Evolutionary conservation across 2,329 filamentous ascomycete species (phyloP), one percentile per base, ranked within the genome.

Genomic region (Paracoccidioides lutzii): DNA sequence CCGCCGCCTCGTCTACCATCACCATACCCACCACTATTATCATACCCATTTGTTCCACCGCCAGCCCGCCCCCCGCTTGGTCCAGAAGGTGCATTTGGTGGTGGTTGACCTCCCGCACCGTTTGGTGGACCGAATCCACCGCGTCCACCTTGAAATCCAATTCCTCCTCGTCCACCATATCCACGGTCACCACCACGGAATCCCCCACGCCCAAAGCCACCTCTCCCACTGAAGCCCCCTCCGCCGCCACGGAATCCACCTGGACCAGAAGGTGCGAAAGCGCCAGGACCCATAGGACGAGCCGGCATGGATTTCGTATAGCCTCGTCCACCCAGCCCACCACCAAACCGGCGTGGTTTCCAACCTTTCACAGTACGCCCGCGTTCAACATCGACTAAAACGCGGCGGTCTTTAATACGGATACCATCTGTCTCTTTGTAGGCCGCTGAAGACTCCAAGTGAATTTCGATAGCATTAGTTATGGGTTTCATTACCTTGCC

Each of bases 311-410:
- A 82, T 72, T 91, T 94, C 56, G 91, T 97, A 72, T 97, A 97
- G 61, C 88, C 87, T 65, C 93, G 84, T 48, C 91, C 91, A 59
- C 93, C 93, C 2, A 96, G 81, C 49, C 93, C 93, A 61, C 93
- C 93, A 57, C 91, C 93, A 53, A 95, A 85, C 60, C 93, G 85
- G 63, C 88, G 85, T 59, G 93, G 93, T 67, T 88, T 87, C 93
- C 93, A 98, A 51, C 87, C 89, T 67, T 88, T 87, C 43, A 96
- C 89, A 37, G 93, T 97, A 63, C 93, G 86, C 62, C 93, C 93
- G 67, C 93, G 85, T 74, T 98, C 93, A 59, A 97, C 91, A 69
- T 98, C 93, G 66, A 97, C 90, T 68, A 95, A 83, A 66, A 97
- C 88, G 65, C 86, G 84, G 67, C 91, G 84, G 68, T 94, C 90